Conservation (phyloP, 768 basidiomycete genomes). For the Hydnum rufescens region DNA sequence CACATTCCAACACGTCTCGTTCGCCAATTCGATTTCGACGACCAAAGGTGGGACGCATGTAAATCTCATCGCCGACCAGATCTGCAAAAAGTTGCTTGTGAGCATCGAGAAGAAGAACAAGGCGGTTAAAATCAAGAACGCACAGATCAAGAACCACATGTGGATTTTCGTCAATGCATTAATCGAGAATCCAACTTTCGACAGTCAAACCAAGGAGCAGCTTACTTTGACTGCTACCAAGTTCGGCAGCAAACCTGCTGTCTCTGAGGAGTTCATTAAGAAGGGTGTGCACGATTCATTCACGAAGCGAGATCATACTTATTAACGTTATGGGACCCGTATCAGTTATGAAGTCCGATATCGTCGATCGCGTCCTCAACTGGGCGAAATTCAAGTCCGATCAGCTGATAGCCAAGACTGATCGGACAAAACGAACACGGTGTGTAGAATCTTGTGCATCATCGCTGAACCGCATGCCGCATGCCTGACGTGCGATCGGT, state of each 20-base stretch:
- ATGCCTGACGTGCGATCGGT: neutral
- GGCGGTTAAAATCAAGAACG: slow-evolving; percentile 77
- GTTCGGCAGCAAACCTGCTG: slow-evolving; percentile 61
- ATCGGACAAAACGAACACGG: slow-evolving; percentile 80
- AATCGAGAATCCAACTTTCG: slow-evolving; percentile 95
- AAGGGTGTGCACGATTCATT: slow-evolving; percentile 41
- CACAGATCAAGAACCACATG: slow-evolving; percentile 94
- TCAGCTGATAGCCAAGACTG: slow-evolving; percentile 88
- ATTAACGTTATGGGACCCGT: neutral
- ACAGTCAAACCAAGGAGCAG: slow-evolving; percentile 97
- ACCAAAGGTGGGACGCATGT: slow-evolving; percentile 96
- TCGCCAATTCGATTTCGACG: slow-evolving; percentile 93
- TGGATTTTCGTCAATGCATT: slow-evolving; percentile 94
- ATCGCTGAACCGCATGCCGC: slow-evolving; percentile 3
- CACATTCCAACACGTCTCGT: slow-evolving; percentile 82
- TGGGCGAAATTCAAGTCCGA: slow-evolving; percentile 98
- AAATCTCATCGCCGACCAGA: slow-evolving; percentile 60
- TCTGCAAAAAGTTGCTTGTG: slow-evolving; percentile 65
- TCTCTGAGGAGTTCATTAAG: slow-evolving; percentile 91
- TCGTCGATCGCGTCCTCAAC: slow-evolving; percentile 79
- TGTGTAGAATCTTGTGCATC: too few relatives aligned
- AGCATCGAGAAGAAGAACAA: slow-evolving; percentile 95
- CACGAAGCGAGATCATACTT: neutral
- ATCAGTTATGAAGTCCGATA: slow-evolving; percentile 67
- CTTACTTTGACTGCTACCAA: slow-evolving; percentile 72